These are phyloP conservation scores for Mercurialis annua DNA, from an alignment of 345 rosid species.

Conservation along the genomic window DNA sequence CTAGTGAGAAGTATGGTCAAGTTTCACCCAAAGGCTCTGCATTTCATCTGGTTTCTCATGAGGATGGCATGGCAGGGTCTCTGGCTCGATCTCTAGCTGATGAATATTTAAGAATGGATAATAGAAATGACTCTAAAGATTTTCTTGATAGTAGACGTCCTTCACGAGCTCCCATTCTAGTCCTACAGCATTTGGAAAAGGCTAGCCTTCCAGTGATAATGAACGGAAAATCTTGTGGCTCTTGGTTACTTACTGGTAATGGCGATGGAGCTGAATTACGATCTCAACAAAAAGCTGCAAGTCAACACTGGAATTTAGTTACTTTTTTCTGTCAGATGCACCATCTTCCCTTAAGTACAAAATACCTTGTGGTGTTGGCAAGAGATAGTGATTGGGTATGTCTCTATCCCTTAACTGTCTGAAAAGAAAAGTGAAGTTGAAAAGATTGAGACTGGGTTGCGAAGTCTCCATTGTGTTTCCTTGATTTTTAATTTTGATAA, in stretches of 20 bases:
- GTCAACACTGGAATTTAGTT: constrained; percentile 90
- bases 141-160: constrained; percentile 36
- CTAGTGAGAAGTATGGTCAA: constrained; percentile 42
- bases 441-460: background rate
- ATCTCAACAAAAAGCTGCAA: constrained; percentile 79
- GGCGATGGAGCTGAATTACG: constrained; percentile 87
- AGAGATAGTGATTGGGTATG: constrained; percentile 98
- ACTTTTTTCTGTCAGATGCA: constrained; percentile 86
- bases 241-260: constrained; percentile 80
- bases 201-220: constrained; percentile 73
- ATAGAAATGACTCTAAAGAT: constrained; percentile 35
- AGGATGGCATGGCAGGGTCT: constrained; percentile 62
- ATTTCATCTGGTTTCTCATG: constrained; percentile 50
- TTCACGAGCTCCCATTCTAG: constrained; percentile 63
- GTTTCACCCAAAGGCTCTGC: constrained; percentile 54
- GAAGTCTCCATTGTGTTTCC: constrained; percentile 2
- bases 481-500: constrained; percentile 7
- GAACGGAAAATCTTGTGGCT: constrained; percentile 82
- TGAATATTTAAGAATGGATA: constrained; percentile 57
- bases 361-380: constrained; percentile 85
- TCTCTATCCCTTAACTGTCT: constrained; percentile 4
- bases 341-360: constrained; percentile 83
- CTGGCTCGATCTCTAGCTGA: constrained; percentile 88
- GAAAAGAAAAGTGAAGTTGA: background rate
- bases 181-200: constrained; percentile 87